phyloP scores from a whole-genome alignment of 139 green algal genomes.

The Chlorella sp. region DNA sequence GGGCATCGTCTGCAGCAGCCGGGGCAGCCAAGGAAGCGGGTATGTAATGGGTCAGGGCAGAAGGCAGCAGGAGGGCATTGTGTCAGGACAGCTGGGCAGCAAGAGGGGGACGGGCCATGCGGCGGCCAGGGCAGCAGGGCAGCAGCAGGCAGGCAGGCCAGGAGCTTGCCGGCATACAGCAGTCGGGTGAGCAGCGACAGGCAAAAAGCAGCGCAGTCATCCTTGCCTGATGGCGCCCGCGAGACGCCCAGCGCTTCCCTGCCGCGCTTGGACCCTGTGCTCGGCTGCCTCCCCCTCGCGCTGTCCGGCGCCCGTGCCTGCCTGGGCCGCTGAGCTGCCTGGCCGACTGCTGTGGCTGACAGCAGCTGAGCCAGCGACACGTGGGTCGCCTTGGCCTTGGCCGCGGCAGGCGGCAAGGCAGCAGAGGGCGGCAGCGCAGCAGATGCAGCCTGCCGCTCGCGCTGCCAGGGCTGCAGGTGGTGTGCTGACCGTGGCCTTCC shows the following conservation, averaged over 20 bases:
- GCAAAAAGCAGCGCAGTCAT: neutral
- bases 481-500: neutral
- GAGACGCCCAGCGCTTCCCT: conserved; percentile 9
- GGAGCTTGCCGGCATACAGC: neutral
- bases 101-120: too few species aligned
- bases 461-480: neutral
- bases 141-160: too few species aligned
- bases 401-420: neutral
- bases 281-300: neutral
- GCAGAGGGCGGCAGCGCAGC: too few species aligned
- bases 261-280: conserved; percentile 18
- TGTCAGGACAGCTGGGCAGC: neutral
- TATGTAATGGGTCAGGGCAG: neutral
- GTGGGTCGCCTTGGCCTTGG: conserved; percentile 3
- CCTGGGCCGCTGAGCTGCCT: neutral
- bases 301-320: neutral
- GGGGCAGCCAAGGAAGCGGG: neutral
- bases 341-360: neutral
- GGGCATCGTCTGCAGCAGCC: neutral
- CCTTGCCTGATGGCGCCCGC: neutral
- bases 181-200: neutral
- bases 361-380: conserved; percentile 24
- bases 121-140: too few species aligned
- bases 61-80: neutral
- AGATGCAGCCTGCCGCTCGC: neutral